Evolutionary conservation across 768 basidiomycete genomes (phyloP), one percentile per base, ranked within the genome.

Genomic region (Kwoniella dejecticola): DNA sequence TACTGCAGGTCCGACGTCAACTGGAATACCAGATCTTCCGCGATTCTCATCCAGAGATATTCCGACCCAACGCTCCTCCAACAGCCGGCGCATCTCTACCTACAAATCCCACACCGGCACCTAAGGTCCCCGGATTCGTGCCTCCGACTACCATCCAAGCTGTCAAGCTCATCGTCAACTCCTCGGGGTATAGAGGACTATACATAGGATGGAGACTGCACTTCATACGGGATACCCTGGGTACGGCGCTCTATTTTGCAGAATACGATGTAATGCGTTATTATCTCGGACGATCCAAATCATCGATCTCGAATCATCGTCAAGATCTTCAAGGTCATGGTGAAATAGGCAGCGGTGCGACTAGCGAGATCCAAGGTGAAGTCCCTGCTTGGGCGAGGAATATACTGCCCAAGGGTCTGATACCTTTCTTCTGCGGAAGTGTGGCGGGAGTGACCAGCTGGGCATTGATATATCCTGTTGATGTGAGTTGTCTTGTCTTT

Each of bases 181-280:
- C 53, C 8, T 29, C 64, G 6, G 78, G 76, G 4, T 45, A 64
- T 12, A 52, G 42, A 15, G 76, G 75, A 4, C 61, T 78, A 10
- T 79, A 75, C 46, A 89, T 87, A 15, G 92, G 92, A 7, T 91
- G 92, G 78, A 83, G 84, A 59, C 81, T 94, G n/a, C 93, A 95
- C 81, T 89, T 70, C 91, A 89, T 91, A 53, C 88, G 93, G 59
- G 93, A 97, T 77, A 94, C 91, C 26, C 78, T 85, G 46, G 93
- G 92, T 48, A 95, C 94, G 12, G 89, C 88, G 4, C 81, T 96
- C 19, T 97, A 97, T 77, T 97, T 97, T 77, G 83, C 91, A 33
- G 91, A 94, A 75, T 96, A 97, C 75, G 93, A 97, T 74, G 88
- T 88, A 17, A 85, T 95, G 84, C 86, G 93, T 45, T 88, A 91